Percentiles rank a stretch among this genome's conserved stretches.
Evolutionary conservation across 768 basidiomycete species (phyloP).

Genomic region (Tylopilus plumbeoviolaceoides): DNA sequence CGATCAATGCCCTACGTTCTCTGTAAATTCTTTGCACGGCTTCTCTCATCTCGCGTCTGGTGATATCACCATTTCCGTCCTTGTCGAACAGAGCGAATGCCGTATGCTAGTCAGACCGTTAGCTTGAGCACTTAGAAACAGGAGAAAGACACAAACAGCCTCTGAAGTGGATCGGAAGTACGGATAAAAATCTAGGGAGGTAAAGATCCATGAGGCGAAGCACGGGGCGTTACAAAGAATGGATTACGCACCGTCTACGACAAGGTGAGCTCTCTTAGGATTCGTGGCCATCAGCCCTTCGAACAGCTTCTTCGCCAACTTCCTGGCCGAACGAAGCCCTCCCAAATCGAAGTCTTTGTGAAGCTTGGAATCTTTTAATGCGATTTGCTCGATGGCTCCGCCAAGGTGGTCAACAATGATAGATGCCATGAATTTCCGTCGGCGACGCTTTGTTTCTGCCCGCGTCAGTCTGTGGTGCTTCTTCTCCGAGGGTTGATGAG

Average conservation of each 20-base stretch:
- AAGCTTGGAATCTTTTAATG: slow-evolving; percentile 61
- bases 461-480: slow-evolving; percentile 19
- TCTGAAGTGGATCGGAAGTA: slow-evolving; percentile 72
- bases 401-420: slow-evolving; percentile 67
- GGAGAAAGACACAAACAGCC: slow-evolving; percentile 41
- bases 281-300: slow-evolving; percentile 53
- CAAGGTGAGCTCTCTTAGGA: slow-evolving; percentile 56
- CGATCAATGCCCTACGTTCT: slow-evolving; percentile 67
- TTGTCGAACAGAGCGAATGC: slow-evolving; percentile 74
- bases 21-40: slow-evolving; percentile 77
- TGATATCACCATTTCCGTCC: slow-evolving; percentile 80
- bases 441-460: slow-evolving; percentile 38
- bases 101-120: slow-evolving; percentile 44
- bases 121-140: background rate
- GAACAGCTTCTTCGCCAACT: slow-evolving; percentile 67
- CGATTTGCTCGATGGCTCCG: slow-evolving; percentile 66
- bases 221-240: background rate
- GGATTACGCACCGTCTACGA: slow-evolving; percentile 55
- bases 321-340: slow-evolving; percentile 58
- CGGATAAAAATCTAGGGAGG: slow-evolving; percentile 63
- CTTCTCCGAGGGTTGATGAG: slow-evolving; percentile 7
- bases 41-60: slow-evolving; percentile 75
- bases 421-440: slow-evolving; percentile 51
- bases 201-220: background rate
- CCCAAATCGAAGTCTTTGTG: slow-evolving; percentile 53